Base-by-base conservation (phyloP, 2,329 filamentous ascomycete species). In the Diplodia intermedia region DNA sequence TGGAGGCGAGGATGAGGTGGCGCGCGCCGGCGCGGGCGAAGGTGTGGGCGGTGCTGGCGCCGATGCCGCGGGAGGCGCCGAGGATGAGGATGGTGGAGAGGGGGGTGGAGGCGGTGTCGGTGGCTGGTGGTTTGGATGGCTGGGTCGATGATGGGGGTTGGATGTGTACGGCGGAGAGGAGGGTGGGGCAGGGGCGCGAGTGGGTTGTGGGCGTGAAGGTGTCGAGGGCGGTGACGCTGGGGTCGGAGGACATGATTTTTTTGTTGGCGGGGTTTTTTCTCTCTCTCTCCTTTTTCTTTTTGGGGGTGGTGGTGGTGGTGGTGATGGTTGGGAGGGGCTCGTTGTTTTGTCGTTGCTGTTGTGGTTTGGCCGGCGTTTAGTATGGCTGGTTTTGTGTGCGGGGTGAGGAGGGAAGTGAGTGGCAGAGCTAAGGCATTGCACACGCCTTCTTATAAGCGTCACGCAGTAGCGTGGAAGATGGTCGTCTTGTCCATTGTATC, bases 101-200 rank as follows among this genome's bases (percentile, higher is more conserved):
- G 33, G n/a, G 3, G 40, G 61, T 3, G 29, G n/a, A n/a, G n/a
- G n/a, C 31, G n/a, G 18, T 43, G 23, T 23, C 23, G 23, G 23
- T 23, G 23, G 23, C 23, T 23, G 23, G 23, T 23, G 23, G 23
- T 1, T 23, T 23, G 23, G n/a, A n/a, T n/a, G n/a, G n/a, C n/a
- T n/a, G n/a, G n/a, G n/a, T n/a, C n/a, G n/a, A n/a, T n/a, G 38
- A 14, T 43, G 50, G 31, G 12, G 18, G 18, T 80, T 15, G 53
- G n/a, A 9, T 15, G 40, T 33, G 40, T 2, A 62, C 77, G 68
- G 82, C 76, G 73, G 89, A 88, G 68, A 77, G 79, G 0, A 56
- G 82, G 79, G 73, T 89, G 89, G 26, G 2, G 57, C 26, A 5
- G 2, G 85, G 88, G 71, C 86, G 82, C 65, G 78, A 75, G 73